Conservation (phyloP, 768 basidiomycete species). For the Leccinum subgranulosum region DNA sequence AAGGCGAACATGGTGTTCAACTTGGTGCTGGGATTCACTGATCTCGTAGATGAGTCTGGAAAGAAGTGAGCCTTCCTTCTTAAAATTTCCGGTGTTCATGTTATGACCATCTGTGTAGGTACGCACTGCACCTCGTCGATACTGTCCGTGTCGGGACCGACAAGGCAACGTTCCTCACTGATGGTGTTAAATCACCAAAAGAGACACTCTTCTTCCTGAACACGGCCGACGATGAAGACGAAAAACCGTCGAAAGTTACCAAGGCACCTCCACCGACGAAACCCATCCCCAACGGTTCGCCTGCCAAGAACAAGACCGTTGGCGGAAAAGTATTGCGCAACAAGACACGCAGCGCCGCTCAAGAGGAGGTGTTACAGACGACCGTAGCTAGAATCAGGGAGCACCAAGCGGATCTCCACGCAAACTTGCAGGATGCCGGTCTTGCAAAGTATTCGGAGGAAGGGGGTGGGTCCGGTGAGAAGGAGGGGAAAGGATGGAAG, state of each 20-base stretch:
- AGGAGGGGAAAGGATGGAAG: constrained; percentile 93
- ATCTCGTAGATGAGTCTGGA: constrained; percentile 70
- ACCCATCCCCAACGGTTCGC: constrained; percentile 60
- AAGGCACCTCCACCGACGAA: constrained; percentile 53
- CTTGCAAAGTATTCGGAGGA: constrained; percentile 81
- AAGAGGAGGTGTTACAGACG: constrained; percentile 79
- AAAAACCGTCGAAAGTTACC: constrained; percentile 51
- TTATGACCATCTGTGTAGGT: constrained; percentile 43
- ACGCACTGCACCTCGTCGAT: constrained; percentile 84
- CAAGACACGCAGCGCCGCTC: constrained; percentile 84
- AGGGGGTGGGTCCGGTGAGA: constrained; percentile 67
- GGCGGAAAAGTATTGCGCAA: constrained; percentile 86
- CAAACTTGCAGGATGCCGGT: constrained; percentile 72
- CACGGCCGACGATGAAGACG: constrained; percentile 52
- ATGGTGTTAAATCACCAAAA: constrained; percentile 79
- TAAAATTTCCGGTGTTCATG: neutral
- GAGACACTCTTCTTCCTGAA: constrained; percentile 87
- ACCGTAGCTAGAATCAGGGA: constrained; percentile 76
- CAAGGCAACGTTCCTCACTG: constrained; percentile 69
- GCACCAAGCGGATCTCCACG: constrained; percentile 84
- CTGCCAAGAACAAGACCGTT: constrained; percentile 68
- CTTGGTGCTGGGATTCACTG: constrained; percentile 81
- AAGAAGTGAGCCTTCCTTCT: constrained; percentile 56
- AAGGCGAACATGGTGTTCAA: constrained; percentile 84
- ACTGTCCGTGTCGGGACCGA: constrained; percentile 76